These are phyloP conservation scores for Trametes cinnabarina DNA, from an alignment of 768 basidiomycete species.

Conservation along the genomic window DNA sequence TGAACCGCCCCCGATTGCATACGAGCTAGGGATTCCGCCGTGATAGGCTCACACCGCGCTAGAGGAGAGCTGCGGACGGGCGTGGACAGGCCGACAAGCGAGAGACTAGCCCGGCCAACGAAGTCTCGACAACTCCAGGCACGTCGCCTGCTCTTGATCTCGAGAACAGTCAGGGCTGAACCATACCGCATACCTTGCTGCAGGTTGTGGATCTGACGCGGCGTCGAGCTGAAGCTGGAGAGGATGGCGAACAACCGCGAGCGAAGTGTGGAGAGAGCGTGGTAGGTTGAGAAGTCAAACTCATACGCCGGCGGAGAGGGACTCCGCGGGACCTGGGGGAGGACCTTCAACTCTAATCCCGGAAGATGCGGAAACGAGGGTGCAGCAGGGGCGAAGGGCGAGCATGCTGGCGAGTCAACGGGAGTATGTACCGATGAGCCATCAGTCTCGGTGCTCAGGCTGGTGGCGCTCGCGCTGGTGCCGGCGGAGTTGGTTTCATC, in stretches of 20 bases:
- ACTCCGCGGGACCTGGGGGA: conserved; percentile 13
- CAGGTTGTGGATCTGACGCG: conserved; percentile 36
- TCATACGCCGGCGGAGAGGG: conserved; percentile 19
- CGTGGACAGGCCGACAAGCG: conserved; percentile 46
- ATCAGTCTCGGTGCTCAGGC: conserved; percentile 27
- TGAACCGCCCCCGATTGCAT: neutral
- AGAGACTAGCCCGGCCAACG: conserved; percentile 33
- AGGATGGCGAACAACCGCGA: conserved; percentile 34
- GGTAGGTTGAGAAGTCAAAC: conserved; percentile 30
- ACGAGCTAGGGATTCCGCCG: neutral
- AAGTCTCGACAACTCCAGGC: conserved; percentile 64
- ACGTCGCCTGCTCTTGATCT: conserved; percentile 56
- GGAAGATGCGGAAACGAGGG: neutral
- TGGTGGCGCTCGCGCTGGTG: conserved; percentile 14
- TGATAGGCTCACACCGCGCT: conserved; percentile 27
- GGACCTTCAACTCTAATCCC: neutral
- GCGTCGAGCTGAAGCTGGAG: conserved; percentile 36
- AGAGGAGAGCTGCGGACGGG: conserved; percentile 55
- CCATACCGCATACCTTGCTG: conserved; percentile 34
- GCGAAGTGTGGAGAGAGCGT: conserved; percentile 27
- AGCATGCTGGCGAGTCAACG: conserved; percentile 15
- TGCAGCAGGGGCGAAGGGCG: conserved; percentile 12
- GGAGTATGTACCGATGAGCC: conserved; percentile 30
- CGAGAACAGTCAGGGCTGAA: conserved; percentile 39
- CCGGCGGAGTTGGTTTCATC: conserved; percentile 10